These are phyloP conservation scores for Ashbya aceris DNA, from an alignment of 1,139 yeast species.

Conservation along the genomic window DNA sequence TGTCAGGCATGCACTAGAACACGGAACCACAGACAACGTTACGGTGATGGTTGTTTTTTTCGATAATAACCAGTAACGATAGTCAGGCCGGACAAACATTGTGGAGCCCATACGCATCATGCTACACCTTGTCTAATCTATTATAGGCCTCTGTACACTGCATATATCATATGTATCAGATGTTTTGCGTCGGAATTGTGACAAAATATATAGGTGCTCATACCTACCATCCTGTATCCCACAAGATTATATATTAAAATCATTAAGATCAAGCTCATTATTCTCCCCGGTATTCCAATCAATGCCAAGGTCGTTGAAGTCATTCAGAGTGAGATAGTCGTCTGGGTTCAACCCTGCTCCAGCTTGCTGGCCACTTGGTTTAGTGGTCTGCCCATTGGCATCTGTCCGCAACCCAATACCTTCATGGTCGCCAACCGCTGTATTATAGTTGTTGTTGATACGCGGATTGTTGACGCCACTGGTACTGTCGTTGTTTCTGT, in stretches of 20 bases:
- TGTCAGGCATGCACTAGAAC: constrained; percentile 68
- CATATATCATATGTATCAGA: no score
- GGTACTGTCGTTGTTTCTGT: constrained; percentile 5
- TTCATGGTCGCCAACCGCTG: constrained; percentile 5
- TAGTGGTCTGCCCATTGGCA: constrained; percentile 6
- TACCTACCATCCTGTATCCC: no score
- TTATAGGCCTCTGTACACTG: no score
- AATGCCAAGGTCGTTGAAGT: constrained; percentile 29
- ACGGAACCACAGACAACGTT: constrained; percentile 81
- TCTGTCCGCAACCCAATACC: constrained; percentile 4
- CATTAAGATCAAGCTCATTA: constrained; percentile 24
- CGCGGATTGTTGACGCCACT: constrained; percentile 5
- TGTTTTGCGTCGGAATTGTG: no score
- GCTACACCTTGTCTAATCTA: no score
- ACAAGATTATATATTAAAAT: constrained; percentile 21
- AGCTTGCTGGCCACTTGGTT: constrained; percentile 1
- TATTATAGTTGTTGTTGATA: constrained; percentile 3
- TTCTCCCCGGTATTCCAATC: constrained; percentile 30
- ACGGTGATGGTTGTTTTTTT: constrained; percentile 71
- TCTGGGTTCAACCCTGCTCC: constrained; percentile 14
- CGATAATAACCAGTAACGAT: constrained; percentile 6
- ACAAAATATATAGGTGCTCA: no score
- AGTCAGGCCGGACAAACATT: no score
- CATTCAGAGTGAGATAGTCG: constrained; percentile 28
- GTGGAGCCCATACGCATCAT: no score